phyloP scores from a whole-genome alignment of 1,139 yeast genomes.

The Candida pseudoviswanathii region DNA sequence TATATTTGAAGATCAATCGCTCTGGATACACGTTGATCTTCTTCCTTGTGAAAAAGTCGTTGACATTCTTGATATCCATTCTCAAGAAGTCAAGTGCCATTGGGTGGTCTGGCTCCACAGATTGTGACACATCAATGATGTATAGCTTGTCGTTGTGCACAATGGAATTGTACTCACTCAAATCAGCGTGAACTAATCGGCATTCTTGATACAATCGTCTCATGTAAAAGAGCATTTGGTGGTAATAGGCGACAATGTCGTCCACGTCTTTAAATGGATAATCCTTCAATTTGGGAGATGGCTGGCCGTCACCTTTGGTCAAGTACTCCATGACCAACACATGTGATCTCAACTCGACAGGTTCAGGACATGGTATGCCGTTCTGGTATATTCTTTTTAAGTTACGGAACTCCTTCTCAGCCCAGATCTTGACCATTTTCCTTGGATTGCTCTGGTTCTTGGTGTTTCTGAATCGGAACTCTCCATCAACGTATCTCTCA shows the following conservation, averaged over 20 bases:
- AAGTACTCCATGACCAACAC: constrained; percentile 94
- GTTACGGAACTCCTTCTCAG: constrained; percentile 95
- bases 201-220: constrained; percentile 86
- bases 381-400: constrained; percentile 74
- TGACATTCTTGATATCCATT: constrained; percentile 96
- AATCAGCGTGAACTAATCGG: constrained; percentile 92
- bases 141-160: constrained; percentile 80
- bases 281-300: constrained; percentile 87
- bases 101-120: constrained; percentile 98
- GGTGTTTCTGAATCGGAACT: constrained; percentile 83
- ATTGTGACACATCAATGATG: constrained; percentile 95
- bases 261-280: constrained; percentile 67
- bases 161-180: constrained; percentile 91
- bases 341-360: constrained; percentile 83
- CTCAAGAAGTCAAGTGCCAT: constrained; percentile 92
- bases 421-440: constrained; percentile 98
- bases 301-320: constrained; percentile 74
- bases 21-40: constrained; percentile 82
- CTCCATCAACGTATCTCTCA: constrained; percentile 95
- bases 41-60: constrained; percentile 74
- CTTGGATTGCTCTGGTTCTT: constrained; percentile 90
- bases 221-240: constrained; percentile 81
- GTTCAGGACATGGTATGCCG: constrained; percentile 92
- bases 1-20: constrained; percentile 74
- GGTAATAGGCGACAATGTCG: constrained; percentile 68